phyloP scores from a whole-genome alignment of 768 basidiomycete genomes.

The Tricholoma hemisulphureum region DNA sequence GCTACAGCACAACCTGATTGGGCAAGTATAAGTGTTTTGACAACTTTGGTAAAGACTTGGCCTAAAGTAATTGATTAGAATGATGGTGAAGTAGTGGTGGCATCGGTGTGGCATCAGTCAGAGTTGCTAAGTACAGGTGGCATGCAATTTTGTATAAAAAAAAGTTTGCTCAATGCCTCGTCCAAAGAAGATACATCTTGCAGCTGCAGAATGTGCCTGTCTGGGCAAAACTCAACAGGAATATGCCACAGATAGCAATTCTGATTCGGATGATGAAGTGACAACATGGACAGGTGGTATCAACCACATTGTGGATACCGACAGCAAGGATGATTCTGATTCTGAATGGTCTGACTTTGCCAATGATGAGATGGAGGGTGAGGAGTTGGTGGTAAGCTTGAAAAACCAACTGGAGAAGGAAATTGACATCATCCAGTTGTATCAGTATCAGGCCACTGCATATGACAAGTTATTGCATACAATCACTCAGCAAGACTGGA shows the following conservation, averaged over 20 bases:
- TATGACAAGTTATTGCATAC: not conserved
- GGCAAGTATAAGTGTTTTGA: too few relatives aligned
- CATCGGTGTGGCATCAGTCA: too few relatives aligned
- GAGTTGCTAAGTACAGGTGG: too few relatives aligned
- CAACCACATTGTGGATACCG: not conserved
- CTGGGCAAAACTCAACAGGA: not conserved
- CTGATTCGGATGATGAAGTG: not conserved
- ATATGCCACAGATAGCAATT: not conserved
- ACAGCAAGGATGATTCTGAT: not conserved
- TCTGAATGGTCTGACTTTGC: not conserved
- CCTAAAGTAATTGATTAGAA: too few relatives aligned
- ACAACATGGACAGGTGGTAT: not conserved
- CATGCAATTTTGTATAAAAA: too few relatives aligned
- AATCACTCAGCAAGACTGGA: not conserved
- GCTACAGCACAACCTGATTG: too few relatives aligned
- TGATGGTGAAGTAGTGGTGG: too few relatives aligned
- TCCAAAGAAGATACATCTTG: not conserved
- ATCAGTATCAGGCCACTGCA: not conserved
- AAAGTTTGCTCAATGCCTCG: too few relatives aligned
- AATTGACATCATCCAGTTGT: not conserved
- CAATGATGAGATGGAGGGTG: not conserved
- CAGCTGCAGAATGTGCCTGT: not conserved
- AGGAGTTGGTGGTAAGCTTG: not conserved
- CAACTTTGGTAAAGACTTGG: too few relatives aligned
- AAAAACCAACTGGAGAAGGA: not conserved